A percentile compares a stretch with the other conserved stretches of the same genome.
Evolutionary conservation across 306 rosid species (phyloP).

Genomic region (Cucumis sativus): Cucumber_9930_V3 NC_026657.2:14855001-14855500

Average conservation of each 20-base stretch:
- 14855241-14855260: not conserved
- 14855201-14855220: too few relatives aligned
- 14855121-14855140: too few relatives aligned
- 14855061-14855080: too few relatives aligned
- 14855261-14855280: not conserved
- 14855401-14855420: constrained; percentile 98
- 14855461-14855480: constrained; percentile 36
- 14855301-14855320: not conserved
- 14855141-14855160: too few relatives aligned
- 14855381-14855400: constrained; percentile 36
- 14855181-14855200: too few relatives aligned
- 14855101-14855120: too few relatives aligned
- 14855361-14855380: constrained; percentile 7
- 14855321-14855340: not conserved
- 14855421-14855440: constrained; percentile 80
- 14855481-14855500: not conserved
- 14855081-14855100: too few relatives aligned
- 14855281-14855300: not conserved
- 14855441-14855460: constrained; percentile 52
- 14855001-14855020: not conserved
- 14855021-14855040: not conserved
- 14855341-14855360: not conserved
- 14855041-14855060: too few relatives aligned
- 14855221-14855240: too few relatives aligned
- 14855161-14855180: too few relatives aligned